Percentiles rank a stretch among this genome's conserved stretches.
phyloP scores from a whole-genome alignment of 208 protist genomes.

The Trypanosomatidae sp. region DNA sequence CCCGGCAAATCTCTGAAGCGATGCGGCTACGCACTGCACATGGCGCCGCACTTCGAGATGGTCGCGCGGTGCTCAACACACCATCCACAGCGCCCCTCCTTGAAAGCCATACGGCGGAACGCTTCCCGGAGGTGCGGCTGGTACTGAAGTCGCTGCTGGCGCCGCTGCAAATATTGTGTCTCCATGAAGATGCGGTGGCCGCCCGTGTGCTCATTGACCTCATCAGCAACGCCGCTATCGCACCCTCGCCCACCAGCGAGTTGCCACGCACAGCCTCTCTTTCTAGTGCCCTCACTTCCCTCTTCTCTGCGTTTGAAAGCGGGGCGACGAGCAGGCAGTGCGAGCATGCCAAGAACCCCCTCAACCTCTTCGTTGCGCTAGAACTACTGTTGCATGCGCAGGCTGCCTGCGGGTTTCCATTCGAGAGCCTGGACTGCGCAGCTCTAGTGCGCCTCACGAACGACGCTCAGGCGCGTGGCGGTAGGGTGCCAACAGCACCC shows the following conservation, averaged over 20 bases:
- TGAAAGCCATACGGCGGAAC: conserved; percentile 53
- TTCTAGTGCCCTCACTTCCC: neutral
- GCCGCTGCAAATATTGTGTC: conserved; percentile 78
- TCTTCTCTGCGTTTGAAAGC: neutral
- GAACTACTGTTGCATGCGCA: neutral
- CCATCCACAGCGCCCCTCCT: conserved; percentile 20
- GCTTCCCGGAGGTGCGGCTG: conserved; percentile 86
- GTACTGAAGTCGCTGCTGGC: conserved; percentile 63
- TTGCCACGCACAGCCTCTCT: neutral
- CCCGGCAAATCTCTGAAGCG: neutral
- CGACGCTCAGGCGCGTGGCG: neutral
- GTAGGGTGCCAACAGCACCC: neutral
- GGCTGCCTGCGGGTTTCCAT: neutral
- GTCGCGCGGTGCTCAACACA: neutral
- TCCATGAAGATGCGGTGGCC: conserved; percentile 55
- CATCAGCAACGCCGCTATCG: conserved; percentile 6
- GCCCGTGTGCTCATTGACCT: conserved; percentile 21
- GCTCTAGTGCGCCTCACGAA: conserved; percentile 1
- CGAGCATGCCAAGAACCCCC: neutral
- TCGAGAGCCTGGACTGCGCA: neutral
- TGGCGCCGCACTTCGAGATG: neutral
- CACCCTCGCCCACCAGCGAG: neutral
- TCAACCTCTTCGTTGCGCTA: neutral
- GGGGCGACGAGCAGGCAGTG: neutral
- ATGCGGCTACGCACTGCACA: no score